These are phyloP conservation scores for Cryptococcus sp. DNA, from an alignment of 1,284 basidiomycete genomes.

Conservation along the genomic window DNA sequence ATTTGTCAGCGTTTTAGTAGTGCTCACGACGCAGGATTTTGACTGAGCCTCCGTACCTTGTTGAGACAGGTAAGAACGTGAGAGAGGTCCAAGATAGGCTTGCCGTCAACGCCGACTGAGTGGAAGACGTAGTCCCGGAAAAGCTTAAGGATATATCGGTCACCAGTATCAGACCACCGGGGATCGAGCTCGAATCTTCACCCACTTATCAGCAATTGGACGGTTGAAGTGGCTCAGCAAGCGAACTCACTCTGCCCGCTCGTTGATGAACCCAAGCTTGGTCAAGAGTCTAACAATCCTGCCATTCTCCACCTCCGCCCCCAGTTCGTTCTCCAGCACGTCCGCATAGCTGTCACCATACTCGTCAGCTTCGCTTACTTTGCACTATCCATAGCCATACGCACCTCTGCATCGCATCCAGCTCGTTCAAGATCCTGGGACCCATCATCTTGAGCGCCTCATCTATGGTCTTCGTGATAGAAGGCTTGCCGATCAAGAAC, in stretches of 20 bases:
- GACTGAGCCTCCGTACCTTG: constrained; percentile 61
- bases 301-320: constrained; percentile 93
- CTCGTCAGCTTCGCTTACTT: neutral
- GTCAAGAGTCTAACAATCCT: constrained; percentile 84
- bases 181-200: constrained; percentile 86
- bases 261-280: constrained; percentile 98
- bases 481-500: constrained; percentile 67
- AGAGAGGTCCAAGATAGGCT: constrained; percentile 82
- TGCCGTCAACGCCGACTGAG: constrained; percentile 85
- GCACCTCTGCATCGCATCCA: constrained; percentile 77
- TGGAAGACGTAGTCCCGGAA: constrained; percentile 99
- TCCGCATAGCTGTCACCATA: constrained; percentile 63
- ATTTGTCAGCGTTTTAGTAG: neutral
- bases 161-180: constrained; percentile 96
- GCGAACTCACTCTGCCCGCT: constrained; percentile 81
- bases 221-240: neutral
- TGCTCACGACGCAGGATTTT: neutral
- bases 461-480: constrained; percentile 61
- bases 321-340: constrained; percentile 75
- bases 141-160: constrained; percentile 95
- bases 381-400: constrained; percentile 30
- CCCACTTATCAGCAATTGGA: constrained; percentile 2
- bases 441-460: constrained; percentile 78
- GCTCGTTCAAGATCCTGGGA: constrained; percentile 68
- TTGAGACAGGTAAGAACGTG: constrained; percentile 89